These are phyloP conservation scores for Elaeis guineensis DNA, from an alignment of 176 grass and related monocot genomes.

Conservation along the genomic window DNA sequence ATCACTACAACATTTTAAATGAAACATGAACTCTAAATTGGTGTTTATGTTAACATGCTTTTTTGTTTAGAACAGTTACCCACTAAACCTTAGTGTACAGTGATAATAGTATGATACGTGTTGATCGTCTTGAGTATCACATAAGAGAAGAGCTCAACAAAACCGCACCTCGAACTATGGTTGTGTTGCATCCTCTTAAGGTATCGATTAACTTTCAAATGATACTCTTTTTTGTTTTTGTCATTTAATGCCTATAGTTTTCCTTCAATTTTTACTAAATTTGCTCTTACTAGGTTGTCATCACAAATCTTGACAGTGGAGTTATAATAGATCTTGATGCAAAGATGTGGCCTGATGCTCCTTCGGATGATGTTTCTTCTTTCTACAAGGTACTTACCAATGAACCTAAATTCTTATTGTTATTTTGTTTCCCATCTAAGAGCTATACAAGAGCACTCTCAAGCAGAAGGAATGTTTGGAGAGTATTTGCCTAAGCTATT, in stretches of 20 bases:
- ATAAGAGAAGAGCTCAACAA: constrained; percentile 96
- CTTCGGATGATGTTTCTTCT: constrained; percentile 65
- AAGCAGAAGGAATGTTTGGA: too few species aligned
- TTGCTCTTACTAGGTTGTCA: constrained; percentile 53
- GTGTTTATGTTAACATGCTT: background rate
- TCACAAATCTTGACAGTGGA: constrained; percentile 83
- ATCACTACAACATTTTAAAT: too few species aligned
- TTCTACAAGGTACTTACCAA: constrained; percentile 70
- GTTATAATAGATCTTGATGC: constrained; percentile 78
- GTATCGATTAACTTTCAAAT: constrained; percentile 21
- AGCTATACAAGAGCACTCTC: too few species aligned
- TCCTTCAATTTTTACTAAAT: background rate
- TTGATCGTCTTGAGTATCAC: constrained; percentile 85
- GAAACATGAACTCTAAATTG: too few species aligned
- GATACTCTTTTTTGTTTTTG: constrained; percentile 11
- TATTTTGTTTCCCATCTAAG: too few species aligned
- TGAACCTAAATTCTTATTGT: background rate
- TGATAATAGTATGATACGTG: constrained; percentile 89
- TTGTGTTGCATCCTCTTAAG: constrained; percentile 88
- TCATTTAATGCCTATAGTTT: constrained; percentile 1
- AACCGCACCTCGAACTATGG: constrained; percentile 71
- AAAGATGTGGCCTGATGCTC: constrained; percentile 97
- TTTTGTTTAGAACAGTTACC: background rate
- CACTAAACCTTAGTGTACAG: constrained; percentile 36
- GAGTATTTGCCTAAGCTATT: too few species aligned